phyloP scores from a whole-genome alignment of 331 rosid species.

The Arachis monticola region DNA sequence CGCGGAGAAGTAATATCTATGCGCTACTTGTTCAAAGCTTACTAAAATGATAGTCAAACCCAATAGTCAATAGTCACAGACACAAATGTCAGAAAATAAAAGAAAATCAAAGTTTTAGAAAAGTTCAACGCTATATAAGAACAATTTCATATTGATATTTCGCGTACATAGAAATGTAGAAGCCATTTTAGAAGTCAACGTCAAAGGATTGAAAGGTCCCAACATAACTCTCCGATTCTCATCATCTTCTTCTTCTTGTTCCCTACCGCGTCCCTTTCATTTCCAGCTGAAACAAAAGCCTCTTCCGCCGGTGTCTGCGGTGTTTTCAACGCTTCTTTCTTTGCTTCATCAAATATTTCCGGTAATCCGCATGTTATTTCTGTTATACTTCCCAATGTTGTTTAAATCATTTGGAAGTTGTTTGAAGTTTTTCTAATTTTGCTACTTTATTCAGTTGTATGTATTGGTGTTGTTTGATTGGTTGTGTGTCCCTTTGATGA shows the following conservation, averaged over 20 bases:
- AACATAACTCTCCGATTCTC: background rate
- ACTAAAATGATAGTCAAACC: too few relatives aligned
- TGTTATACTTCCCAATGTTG: background rate
- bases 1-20: too few relatives aligned
- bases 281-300: background rate
- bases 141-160: too few relatives aligned
- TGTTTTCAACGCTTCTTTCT: background rate
- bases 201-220: background rate
- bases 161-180: too few relatives aligned
- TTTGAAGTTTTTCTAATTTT: constrained; percentile 2
- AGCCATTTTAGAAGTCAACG: background rate
- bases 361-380: constrained; percentile 24
- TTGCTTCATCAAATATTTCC: background rate
- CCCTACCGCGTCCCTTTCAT: background rate
- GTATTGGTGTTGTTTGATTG: background rate
- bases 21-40: too few relatives aligned
- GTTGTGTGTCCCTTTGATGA: too few relatives aligned
- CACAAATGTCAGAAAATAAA: too few relatives aligned
- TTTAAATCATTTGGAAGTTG: background rate
- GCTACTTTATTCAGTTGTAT: background rate
- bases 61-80: too few relatives aligned
- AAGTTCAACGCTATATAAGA: too few relatives aligned
- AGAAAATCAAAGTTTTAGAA: too few relatives aligned
- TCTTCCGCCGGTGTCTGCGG: background rate
- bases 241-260: background rate